Evolutionary conservation across 2,329 filamentous ascomycete species (phyloP).

Genomic region (Apiospora marii): DNA sequence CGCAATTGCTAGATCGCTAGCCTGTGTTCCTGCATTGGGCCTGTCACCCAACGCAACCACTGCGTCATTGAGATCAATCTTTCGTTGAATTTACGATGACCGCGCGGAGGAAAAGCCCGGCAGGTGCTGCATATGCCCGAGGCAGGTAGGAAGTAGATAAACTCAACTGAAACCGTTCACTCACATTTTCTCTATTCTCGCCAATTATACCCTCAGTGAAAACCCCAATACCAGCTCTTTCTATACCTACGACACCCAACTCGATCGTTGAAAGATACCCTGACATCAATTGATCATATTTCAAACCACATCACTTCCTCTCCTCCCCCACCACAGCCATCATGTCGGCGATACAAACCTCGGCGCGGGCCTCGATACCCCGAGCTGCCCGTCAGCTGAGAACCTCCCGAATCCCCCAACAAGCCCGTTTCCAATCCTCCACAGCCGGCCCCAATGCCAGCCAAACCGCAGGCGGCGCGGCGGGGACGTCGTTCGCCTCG

Average conservation of each 20-base stretch:
- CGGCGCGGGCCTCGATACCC: slow-evolving; percentile 17
- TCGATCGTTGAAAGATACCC: not conserved
- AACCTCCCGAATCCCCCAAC: slow-evolving; percentile 1
- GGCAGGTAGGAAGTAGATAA: not conserved
- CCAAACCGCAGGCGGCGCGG: not conserved
- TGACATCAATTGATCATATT: not conserved
- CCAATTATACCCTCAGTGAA: not conserved
- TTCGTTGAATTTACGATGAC: slow-evolving; percentile 16
- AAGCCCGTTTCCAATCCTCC: slow-evolving; percentile 14
- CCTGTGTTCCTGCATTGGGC: slow-evolving; percentile 10
- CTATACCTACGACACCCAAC: not conserved
- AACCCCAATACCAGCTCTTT: not conserved
- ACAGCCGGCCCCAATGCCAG: slow-evolving; percentile 14
- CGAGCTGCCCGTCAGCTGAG: slow-evolving; percentile 14
- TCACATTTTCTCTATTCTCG: not conserved
- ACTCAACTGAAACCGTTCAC: not conserved
- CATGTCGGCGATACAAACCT: slow-evolving; percentile 9
- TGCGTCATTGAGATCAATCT: slow-evolving; percentile 6
- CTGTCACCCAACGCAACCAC: slow-evolving; percentile 13
- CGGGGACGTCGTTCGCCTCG: not conserved
- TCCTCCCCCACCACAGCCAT: not conserved
- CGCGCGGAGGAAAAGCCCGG: not conserved
- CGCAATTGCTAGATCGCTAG: not conserved
- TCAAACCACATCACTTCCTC: not conserved
- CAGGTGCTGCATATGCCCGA: not conserved